A percentile compares a stretch with the other conserved stretches of the same genome.
Conservation (phyloP, 176 grass and related monocot species). For the Puya raimondii region DNA sequence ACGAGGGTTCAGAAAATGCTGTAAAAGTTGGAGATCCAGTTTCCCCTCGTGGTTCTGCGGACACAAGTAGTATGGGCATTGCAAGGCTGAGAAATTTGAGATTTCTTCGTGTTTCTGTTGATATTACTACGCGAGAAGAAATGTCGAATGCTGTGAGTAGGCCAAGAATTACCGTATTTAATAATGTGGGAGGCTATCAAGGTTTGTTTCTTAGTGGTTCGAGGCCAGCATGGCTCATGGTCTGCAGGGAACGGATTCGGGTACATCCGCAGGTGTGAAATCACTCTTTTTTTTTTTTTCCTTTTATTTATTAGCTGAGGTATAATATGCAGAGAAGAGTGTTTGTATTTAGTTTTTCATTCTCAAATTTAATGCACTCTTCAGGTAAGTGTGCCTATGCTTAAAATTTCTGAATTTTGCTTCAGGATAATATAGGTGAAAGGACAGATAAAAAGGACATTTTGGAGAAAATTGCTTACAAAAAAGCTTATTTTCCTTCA, state of each 20-base stretch:
- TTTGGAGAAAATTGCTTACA: neutral
- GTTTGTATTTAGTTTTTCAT: neutral
- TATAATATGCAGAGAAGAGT: neutral
- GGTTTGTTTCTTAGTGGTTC: conserved; percentile 79
- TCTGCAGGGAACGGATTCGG: conserved; percentile 72
- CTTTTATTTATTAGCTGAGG: neutral
- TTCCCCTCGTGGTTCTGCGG: conserved; percentile 34
- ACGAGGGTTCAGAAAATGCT: conserved; percentile 39
- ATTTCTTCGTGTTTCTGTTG: conserved; percentile 60
- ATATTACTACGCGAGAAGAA: conserved; percentile 56
- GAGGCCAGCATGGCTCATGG: conserved; percentile 85
- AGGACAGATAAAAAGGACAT: neutral
- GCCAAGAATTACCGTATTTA: conserved; percentile 77
- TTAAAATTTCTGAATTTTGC: conserved; percentile 17
- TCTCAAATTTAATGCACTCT: neutral
- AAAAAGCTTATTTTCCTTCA: too few species aligned
- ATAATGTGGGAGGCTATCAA: conserved; percentile 79
- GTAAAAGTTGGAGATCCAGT: conserved; percentile 20
- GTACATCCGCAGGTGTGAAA: conserved; percentile 74
- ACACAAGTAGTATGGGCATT: conserved; percentile 34
- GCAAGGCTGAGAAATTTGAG: conserved; percentile 69
- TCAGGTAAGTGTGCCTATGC: neutral
- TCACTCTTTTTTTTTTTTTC: conserved; percentile 4
- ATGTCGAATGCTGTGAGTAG: conserved; percentile 26
- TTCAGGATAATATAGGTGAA: neutral